A percentile compares a stretch with the other conserved stretches of the same genome.
These are phyloP conservation scores for Pseudopithomyces maydicus DNA, from an alignment of 2,329 filamentous ascomycete genomes.

Conservation along the genomic window DNA sequence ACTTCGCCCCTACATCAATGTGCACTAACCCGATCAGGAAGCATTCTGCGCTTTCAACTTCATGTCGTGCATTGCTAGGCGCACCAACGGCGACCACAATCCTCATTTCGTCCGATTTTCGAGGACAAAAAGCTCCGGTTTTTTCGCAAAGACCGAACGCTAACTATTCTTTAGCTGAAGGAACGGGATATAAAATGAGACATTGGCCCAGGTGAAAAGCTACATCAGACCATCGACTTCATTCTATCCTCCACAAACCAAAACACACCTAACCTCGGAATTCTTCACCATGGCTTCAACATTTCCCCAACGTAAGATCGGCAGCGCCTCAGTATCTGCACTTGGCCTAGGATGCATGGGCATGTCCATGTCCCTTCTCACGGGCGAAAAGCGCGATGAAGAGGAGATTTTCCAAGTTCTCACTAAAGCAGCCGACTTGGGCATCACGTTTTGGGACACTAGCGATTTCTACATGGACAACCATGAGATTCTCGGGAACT, in stretches of 20 bases:
- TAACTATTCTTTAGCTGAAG: background rate
- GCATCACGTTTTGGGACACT: conserved; percentile 33
- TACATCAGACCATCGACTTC: background rate
- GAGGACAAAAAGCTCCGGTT: too few relatives aligned
- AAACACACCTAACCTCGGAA: too few relatives aligned
- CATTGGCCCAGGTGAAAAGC: background rate
- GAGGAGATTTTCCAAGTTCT: conserved; percentile 8
- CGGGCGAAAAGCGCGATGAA: background rate
- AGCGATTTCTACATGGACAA: conserved; percentile 29
- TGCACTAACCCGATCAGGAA: background rate
- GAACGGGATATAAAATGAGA: background rate
- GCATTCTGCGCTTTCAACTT: background rate
- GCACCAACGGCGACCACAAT: background rate
- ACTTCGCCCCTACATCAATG: background rate
- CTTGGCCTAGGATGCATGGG: conserved; percentile 13
- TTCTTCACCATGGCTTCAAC: background rate
- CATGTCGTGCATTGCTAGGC: background rate
- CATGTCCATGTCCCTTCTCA: background rate
- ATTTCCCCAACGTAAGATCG: conserved; percentile 10
- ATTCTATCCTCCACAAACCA: background rate
- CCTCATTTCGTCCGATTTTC: too few relatives aligned
- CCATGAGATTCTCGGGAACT: conserved; percentile 23
- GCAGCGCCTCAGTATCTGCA: conserved; percentile 5
- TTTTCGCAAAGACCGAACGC: background rate
- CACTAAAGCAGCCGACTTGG: conserved; percentile 25